These are phyloP conservation scores for Ophidiomyces ophidiicola DNA, from an alignment of 2,329 filamentous ascomycete genomes.

Conservation along the genomic window DNA sequence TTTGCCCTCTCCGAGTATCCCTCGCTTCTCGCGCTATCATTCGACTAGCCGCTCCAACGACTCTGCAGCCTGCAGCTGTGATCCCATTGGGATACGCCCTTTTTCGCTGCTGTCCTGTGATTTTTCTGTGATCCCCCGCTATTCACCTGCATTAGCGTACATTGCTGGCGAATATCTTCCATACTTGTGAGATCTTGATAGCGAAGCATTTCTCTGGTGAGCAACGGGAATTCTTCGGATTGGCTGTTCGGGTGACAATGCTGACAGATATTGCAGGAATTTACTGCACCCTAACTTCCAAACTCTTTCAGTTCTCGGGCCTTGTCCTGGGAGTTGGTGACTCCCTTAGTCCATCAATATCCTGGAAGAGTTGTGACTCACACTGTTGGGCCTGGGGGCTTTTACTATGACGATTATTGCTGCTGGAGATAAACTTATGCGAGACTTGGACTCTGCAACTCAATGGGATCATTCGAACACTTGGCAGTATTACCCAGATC, in stretches of 20 bases:
- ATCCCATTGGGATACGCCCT: too few species aligned
- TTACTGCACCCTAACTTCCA: too few species aligned
- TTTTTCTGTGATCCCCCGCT: constrained; percentile 7
- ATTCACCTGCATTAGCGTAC: constrained; percentile 10
- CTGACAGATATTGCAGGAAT: not conserved
- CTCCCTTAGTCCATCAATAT: not conserved
- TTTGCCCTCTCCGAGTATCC: too few species aligned
- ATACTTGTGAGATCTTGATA: too few species aligned
- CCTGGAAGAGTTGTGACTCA: not conserved
- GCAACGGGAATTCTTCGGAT: not conserved
- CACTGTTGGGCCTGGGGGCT: not conserved
- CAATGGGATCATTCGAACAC: constrained; percentile 3
- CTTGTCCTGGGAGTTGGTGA: too few species aligned
- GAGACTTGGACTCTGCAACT: constrained; percentile 1
- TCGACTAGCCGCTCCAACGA: too few species aligned
- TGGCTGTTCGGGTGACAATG: not conserved
- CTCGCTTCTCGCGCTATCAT: too few species aligned
- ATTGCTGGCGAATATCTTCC: too few species aligned
- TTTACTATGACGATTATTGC: constrained; percentile 5
- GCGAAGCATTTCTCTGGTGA: not conserved
- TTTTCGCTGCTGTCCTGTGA: too few species aligned
- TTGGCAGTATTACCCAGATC: not conserved
- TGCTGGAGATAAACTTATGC: constrained; percentile 4
- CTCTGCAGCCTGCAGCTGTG: too few species aligned
- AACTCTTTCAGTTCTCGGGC: too few species aligned